phyloP scores from a whole-genome alignment of 2,329 filamentous ascomycete species.

The Didymella pomorum region DNA sequence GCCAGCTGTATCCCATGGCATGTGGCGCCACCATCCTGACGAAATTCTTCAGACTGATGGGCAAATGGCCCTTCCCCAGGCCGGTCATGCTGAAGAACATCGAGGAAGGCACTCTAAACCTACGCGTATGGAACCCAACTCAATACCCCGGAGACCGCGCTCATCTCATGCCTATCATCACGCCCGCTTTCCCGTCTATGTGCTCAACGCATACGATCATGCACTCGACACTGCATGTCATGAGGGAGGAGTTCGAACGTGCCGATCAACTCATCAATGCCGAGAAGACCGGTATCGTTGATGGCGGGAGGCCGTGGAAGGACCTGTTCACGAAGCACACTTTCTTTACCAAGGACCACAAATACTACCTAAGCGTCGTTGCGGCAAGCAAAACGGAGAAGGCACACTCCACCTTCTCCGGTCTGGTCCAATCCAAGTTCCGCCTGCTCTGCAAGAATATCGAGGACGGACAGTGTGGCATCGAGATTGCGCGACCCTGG shows the following conservation, averaged over 20 bases:
- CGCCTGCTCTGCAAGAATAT: conserved; percentile 83
- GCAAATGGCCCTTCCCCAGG: conserved; percentile 90
- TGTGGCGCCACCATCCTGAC: conserved; percentile 86
- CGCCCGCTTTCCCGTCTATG: conserved; percentile 96
- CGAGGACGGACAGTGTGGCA: conserved; percentile 76
- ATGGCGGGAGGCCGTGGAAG: conserved; percentile 80
- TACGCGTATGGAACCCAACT: conserved; percentile 94
- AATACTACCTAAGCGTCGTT: conserved; percentile 92
- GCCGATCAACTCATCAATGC: conserved; percentile 79
- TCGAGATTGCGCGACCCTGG: conserved; percentile 87
- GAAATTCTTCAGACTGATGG: conserved; percentile 94
- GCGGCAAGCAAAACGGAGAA: conserved; percentile 84
- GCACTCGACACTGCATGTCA: conserved; percentile 81
- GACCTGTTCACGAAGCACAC: conserved; percentile 88
- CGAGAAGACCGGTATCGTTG: conserved; percentile 79
- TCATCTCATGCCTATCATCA: conserved; percentile 98
- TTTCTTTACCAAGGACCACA: conserved; percentile 93
- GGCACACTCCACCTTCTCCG: conserved; percentile 85
- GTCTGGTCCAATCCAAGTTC: conserved; percentile 92
- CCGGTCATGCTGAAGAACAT: conserved; percentile 91
- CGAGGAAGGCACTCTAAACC: conserved; percentile 80
- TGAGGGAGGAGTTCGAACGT: conserved; percentile 81
- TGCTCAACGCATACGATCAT: conserved; percentile 96
- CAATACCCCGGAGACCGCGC: conserved; percentile 81
- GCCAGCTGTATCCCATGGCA: conserved; percentile 94